These are phyloP conservation scores for Aspergillus carlsbadensis DNA, from an alignment of 495 filamentous ascomycete genomes.

Conservation along the genomic window DNA sequence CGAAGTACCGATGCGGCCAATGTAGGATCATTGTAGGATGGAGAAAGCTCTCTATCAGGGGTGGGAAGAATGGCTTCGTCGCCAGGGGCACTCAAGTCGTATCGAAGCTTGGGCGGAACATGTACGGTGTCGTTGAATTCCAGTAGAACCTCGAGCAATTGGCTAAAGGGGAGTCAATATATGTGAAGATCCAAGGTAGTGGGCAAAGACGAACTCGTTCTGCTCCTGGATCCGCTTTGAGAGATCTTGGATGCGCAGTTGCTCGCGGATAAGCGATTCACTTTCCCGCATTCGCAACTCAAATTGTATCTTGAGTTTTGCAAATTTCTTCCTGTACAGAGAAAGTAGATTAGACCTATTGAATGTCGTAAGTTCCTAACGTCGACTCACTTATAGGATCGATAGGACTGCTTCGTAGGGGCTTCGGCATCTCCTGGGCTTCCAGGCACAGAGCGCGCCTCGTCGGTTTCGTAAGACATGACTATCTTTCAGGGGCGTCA, in stretches of 20 bases:
- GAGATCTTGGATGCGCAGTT: slow-evolving; percentile 72
- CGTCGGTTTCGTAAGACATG: slow-evolving; percentile 35
- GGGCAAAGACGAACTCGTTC: slow-evolving; percentile 63
- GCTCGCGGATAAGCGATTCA: slow-evolving; percentile 72
- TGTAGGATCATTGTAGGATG: slow-evolving; percentile 37
- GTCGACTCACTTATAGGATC: slow-evolving; percentile 43
- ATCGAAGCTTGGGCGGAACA: slow-evolving; percentile 71
- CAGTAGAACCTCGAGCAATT: slow-evolving; percentile 78
- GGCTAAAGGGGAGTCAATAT: slow-evolving; percentile 39
- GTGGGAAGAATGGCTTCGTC: slow-evolving; percentile 38
- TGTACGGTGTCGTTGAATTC: slow-evolving; percentile 81
- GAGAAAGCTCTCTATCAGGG: slow-evolving; percentile 38
- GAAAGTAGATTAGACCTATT: slow-evolving; percentile 22
- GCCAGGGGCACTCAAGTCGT: slow-evolving; percentile 51
- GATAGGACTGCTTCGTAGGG: slow-evolving; percentile 38
- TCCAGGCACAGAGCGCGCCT: slow-evolving; percentile 24
- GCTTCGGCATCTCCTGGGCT: slow-evolving; percentile 35
- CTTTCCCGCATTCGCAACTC: slow-evolving; percentile 79
- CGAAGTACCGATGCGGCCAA: slow-evolving; percentile 40
- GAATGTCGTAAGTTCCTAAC: not conserved
- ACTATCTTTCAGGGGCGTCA: not conserved
- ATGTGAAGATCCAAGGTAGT: not conserved
- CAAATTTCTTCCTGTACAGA: slow-evolving; percentile 83
- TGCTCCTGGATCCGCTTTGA: slow-evolving; percentile 79
- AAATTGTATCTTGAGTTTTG: slow-evolving; percentile 85